phyloP scores from a whole-genome alignment of 345 rosid species.

The Rhodomyrtus tomentosa region DNA sequence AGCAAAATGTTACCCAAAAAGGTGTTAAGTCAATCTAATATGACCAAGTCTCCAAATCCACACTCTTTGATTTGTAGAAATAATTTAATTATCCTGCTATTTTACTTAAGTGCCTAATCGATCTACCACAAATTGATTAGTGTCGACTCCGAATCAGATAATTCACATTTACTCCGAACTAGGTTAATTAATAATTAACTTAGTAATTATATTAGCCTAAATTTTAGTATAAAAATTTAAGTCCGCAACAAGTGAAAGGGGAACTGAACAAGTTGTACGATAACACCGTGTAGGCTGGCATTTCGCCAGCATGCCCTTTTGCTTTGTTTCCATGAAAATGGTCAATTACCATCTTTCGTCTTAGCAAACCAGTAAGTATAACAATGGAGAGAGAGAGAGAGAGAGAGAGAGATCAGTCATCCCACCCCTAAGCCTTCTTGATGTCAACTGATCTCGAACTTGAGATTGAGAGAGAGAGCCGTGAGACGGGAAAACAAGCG shows the following conservation, averaged over 20 bases:
- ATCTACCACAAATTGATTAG: too few species aligned
- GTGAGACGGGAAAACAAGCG: constrained; percentile 15
- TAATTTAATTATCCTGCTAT: too few species aligned
- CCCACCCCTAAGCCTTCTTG: constrained; percentile 39
- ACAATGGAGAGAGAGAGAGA: neutral
- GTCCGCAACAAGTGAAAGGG: neutral
- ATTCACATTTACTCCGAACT: too few species aligned
- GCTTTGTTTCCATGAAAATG: neutral
- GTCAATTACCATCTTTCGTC: neutral
- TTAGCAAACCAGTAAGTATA: neutral
- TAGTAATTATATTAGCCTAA: too few species aligned
- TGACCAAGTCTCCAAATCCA: too few species aligned
- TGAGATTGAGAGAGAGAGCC: constrained; percentile 72
- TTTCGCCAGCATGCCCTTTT: neutral
- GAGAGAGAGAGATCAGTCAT: neutral
- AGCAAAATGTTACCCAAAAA: too few species aligned
- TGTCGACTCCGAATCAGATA: too few species aligned
- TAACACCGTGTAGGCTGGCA: neutral
- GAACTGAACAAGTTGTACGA: neutral
- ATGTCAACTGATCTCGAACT: constrained; percentile 56
- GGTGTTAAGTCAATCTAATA: too few species aligned
- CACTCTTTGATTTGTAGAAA: too few species aligned
- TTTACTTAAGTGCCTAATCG: too few species aligned
- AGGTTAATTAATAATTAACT: too few species aligned
- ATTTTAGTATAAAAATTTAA: too few species aligned